Base-by-base conservation (phyloP, 768 basidiomycete species). In the Bullera alba region DNA sequence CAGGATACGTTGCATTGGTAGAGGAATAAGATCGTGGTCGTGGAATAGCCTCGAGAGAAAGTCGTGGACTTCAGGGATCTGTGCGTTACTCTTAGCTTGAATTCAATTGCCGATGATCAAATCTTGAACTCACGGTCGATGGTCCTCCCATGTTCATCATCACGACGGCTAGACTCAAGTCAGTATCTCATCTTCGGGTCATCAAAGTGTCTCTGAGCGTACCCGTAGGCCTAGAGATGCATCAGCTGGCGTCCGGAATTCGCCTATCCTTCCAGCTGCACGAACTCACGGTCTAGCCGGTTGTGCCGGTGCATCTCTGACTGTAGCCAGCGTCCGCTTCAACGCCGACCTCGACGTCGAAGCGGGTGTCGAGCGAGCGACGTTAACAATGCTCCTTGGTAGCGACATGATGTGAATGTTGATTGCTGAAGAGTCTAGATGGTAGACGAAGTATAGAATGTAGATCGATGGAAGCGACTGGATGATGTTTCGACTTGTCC, bases 61-160 rank as follows among this genome's bases (percentile, higher is more conserved):
- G 73, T 85, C 83, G 67, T 89, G 79, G 5, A 95, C 96, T 76
- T 96, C 93, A 3, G 83, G 76, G 35, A 95, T 85, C 89, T 95
- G 63, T 16, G 39, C n/a, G n/a, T n/a, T n/a, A 25, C 46, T 54
- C 48, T 47, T 22, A 55, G 43, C 30, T 28, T 14, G 23, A 26
- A 38, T 29, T 39, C 22, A 22, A 10, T 17, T 16, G 23, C 16
- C 34, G 17, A 25, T 19, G 23, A 27, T 21, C 46, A 29, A 30
- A n/a, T n/a, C n/a, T n/a, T n/a, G n/a, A n/a, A 75, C 81, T 61
- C 65, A 90, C 89, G 50, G 89, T 92, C 44, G 86, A 81, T 21
- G 93, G 95, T 1, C 95, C 95, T 37, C 95, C 95, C 95, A 99
- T 99, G 74, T 97, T 99, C 76, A 99, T 77, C 86, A 99, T 87